Evolutionary conservation across 441 rosid genomes (phyloP).

Genomic region (Omphalea diandra): DNA sequence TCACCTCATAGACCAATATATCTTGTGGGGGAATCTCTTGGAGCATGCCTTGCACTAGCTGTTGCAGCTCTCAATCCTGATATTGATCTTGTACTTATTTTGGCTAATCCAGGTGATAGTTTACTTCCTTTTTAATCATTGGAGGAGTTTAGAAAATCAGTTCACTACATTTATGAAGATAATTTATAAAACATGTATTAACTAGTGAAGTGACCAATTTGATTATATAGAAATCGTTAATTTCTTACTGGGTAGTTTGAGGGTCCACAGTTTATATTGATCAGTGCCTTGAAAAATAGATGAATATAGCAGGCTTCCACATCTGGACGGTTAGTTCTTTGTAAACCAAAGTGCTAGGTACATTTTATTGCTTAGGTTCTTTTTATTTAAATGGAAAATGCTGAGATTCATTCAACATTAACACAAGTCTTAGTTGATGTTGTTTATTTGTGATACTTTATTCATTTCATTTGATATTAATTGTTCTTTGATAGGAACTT

Average conservation of each 20-base stretch:
- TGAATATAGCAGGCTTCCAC: not conserved
- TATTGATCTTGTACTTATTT: slow-evolving; percentile 61
- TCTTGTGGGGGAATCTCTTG: slow-evolving; percentile 85
- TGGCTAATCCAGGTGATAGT: slow-evolving; percentile 77
- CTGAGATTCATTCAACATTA: not conserved
- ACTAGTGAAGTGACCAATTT: not conserved
- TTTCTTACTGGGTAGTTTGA: not conserved
- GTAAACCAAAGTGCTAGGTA: not conserved
- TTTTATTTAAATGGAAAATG: slow-evolving; percentile 10
- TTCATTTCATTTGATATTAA: not conserved
- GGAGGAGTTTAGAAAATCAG: not conserved
- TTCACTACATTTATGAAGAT: not conserved
- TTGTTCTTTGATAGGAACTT: slow-evolving; percentile 59
- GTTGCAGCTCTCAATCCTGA: slow-evolving; percentile 73
- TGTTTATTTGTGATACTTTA: not conserved
- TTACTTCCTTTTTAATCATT: not conserved
- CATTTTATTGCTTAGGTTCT: not conserved
- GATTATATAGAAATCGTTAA: not conserved
- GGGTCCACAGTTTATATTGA: no score
- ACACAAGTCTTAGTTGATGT: not conserved
- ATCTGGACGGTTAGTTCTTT: not conserved
- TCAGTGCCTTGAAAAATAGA: not conserved
- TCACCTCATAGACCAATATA: slow-evolving; percentile 76
- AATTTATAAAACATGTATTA: slow-evolving; percentile 4
- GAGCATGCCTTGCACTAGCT: slow-evolving; percentile 83